Evolutionary conservation across 2,329 filamentous ascomycete species (phyloP).

Genomic region (Albophoma yamanashiensis): DNA sequence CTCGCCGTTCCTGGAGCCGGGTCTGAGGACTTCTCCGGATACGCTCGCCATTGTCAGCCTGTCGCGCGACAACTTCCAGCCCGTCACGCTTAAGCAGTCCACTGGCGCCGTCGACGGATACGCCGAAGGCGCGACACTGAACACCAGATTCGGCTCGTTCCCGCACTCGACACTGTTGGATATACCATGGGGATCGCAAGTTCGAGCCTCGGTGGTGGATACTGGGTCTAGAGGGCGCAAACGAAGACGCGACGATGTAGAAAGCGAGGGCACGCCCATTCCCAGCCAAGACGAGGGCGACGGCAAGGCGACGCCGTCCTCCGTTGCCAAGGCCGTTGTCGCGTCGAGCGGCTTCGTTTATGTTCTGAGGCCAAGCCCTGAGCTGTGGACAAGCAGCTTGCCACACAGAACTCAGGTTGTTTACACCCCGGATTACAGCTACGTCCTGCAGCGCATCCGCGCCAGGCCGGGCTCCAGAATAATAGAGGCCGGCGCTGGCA

Average conservation of each 20-base stretch:
- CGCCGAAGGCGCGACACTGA: conserved; percentile 67
- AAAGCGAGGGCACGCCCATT: conserved; percentile 31
- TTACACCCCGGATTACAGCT: conserved; percentile 81
- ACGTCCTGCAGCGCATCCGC: conserved; percentile 65
- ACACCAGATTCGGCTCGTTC: conserved; percentile 89
- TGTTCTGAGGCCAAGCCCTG: conserved; percentile 67
- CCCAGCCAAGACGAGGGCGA: conserved; percentile 23
- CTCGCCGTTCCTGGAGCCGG: conserved; percentile 74
- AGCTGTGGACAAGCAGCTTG: conserved; percentile 70
- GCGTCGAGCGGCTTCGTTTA: conserved; percentile 65
- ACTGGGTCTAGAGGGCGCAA: conserved; percentile 80
- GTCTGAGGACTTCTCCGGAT: conserved; percentile 48
- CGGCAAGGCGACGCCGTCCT: conserved; percentile 17
- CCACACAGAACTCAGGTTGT: conserved; percentile 80
- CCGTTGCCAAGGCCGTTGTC: conserved; percentile 37
- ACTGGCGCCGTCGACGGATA: conserved; percentile 60
- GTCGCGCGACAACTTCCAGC: conserved; percentile 74
- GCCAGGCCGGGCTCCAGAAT: conserved; percentile 62
- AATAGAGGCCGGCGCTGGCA: conserved; percentile 74
- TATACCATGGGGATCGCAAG: conserved; percentile 83
- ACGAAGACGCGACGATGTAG: conserved; percentile 37
- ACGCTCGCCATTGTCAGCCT: conserved; percentile 77
- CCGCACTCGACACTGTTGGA: conserved; percentile 68
- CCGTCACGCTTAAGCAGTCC: conserved; percentile 56
- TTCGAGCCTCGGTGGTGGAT: conserved; percentile 80